A percentile compares a stretch with the other conserved stretches of the same genome.
Conservation (phyloP, 495 filamentous ascomycete genomes). For the Cairneyella variabilis region DNA sequence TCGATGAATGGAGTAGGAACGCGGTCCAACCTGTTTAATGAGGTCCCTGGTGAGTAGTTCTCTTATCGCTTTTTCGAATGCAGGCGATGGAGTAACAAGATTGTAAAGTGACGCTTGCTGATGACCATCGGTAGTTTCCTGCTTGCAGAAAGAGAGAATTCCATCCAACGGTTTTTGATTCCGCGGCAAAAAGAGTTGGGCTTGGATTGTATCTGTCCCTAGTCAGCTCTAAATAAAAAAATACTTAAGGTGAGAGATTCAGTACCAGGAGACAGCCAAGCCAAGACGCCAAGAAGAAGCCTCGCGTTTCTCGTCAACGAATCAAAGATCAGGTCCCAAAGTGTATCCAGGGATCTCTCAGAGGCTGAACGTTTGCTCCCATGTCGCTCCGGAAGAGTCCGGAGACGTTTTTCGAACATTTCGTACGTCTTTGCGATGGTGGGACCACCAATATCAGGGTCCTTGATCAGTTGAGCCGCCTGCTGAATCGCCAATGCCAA, state of each 20-base stretch:
- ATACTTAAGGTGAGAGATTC: not conserved
- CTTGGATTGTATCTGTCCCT: not conserved
- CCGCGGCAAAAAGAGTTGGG: slow-evolving; percentile 4
- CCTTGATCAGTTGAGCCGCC: not conserved
- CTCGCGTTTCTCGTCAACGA: slow-evolving; percentile 2
- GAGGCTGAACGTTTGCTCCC: not conserved
- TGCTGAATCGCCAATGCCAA: slow-evolving; percentile 11
- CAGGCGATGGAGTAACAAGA: not conserved
- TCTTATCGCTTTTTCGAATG: not conserved
- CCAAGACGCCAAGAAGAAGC: slow-evolving; percentile 2
- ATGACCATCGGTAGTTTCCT: not conserved
- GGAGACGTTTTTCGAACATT: slow-evolving; percentile 1
- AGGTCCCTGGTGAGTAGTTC: slow-evolving; percentile 6
- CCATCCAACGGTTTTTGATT: slow-evolving; percentile 1
- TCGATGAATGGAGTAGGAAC: slow-evolving; percentile 12
- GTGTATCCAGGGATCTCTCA: not conserved
- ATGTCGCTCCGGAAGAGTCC: not conserved
- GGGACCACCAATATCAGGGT: slow-evolving; percentile 5
- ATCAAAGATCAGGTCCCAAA: slow-evolving; percentile 14
- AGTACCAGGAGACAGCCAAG: slow-evolving; percentile 6
- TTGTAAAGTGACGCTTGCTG: not conserved
- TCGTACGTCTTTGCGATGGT: slow-evolving; percentile 1
- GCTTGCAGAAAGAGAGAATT: not conserved
- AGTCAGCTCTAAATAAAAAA: not conserved
- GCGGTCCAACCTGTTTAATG: slow-evolving; percentile 14